Base-by-base conservation (phyloP, 345 rosid species). In the Syzygium grande region DNA sequence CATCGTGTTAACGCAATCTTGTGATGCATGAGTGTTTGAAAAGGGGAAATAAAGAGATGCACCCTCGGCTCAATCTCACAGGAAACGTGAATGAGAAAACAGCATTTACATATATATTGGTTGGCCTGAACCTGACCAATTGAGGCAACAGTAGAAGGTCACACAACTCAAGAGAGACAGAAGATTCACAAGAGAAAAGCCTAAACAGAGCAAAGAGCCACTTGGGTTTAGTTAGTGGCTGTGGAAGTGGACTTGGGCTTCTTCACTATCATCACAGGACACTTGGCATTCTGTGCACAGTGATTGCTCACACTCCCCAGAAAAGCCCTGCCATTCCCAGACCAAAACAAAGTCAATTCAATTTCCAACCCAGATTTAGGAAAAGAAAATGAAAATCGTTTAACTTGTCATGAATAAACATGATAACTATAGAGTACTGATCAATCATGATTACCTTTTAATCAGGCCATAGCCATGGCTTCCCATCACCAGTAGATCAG, bases 221-320 rank as follows among this genome's bases (percentile, higher is more conserved):
- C 14, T 73, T 38, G 49, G 83, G 83, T 38, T 38, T 38, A 38
- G 83, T 38, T 38, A 38, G 8, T 73, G 49, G 83, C 49, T 10
- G 83, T 5, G 49, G 83, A 5, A 38, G 17, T 54, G 84, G 88
- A 85, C 87, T 92, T 94, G 61, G 96, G 95, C 86, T 85, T 94
- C 94, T 94, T 95, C 52, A 93, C 95, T 6, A 95, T 92, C 92
- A 94, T 73, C 46, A 95, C 92, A 3, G 97, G 96, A 54, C 95
- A 93, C 89, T 93, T 94, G 51, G 91, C 97, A 52, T 92, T 86
- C 80, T 93, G 97, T 54, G 93, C 94, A 84, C 97, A 95, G 63
- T 95, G 95, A 43, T 89, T 93, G 94, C 96, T 95, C 52, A 94
- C 97, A 52, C 97, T 95, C 68, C 96, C 96, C 85, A 95, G 89